Evolutionary conservation across 805 yeast genomes (phyloP), one percentile per base, ranked within the genome.

Genomic region (Scheffersomyces lignosus): DNA sequence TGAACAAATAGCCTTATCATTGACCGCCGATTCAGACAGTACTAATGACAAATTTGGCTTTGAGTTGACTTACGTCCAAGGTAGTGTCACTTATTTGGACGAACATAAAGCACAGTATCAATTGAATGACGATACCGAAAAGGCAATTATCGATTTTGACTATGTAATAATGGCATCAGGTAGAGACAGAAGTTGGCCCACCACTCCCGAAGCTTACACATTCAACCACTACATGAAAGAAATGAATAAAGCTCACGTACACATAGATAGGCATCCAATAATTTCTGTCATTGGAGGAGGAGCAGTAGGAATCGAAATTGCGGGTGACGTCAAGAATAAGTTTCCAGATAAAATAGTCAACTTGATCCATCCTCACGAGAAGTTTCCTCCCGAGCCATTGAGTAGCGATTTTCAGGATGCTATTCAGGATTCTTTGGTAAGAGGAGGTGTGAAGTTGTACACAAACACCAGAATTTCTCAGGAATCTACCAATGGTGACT

Each of bases 111-210:
- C 69, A 5, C 40, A 47, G 14, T 65, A 64, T 35, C 29, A 36
- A 8, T 44, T 66, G 31, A 9, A 46, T 14, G 36, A 40, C 17
- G 39, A 38, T 3, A 34, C 35, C 4, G 24, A 17, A 8, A 37
- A 30, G 22, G 26, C 33, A 15, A 9, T 14, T 1, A 49, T 65
- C 29, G 49, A 54, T 6, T 77, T 75, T 49, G 78, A 77, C 43
- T 75, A 71, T 43, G 70, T 66, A 15, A 57, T 76, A 8, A 49
- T 65, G 35, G 76, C 80, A 4, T 54, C 74, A 2, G 81, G 81
- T 1, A 58, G 81, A 49, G 60, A 74, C 35, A 56, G 81, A 41
- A 56, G 59, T 28, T 75, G 79, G 78, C 82, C 81, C 10, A 67
- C 73, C 25, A 75, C 76, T 24, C 81, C 81, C 3, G 48, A 58